A percentile compares a stretch with the other conserved stretches of the same genome.
These are phyloP conservation scores for Avena insularis DNA, from an alignment of 176 grass and related monocot species.

Conservation along the genomic window DNA sequence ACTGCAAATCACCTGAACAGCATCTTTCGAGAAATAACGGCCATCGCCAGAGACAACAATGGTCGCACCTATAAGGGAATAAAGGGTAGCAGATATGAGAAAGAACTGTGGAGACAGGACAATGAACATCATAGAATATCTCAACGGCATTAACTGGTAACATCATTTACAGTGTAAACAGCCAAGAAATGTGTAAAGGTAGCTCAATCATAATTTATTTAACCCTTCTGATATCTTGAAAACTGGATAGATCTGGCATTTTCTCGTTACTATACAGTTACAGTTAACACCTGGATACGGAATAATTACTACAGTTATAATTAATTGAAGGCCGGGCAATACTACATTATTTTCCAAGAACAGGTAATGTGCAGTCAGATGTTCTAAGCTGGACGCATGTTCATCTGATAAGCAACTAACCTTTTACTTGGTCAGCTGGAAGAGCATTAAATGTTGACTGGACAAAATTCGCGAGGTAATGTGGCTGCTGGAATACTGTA, in stretches of 20 bases:
- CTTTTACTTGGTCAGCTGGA: conserved; percentile 83
- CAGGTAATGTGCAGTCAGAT: neutral
- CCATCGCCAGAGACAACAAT: conserved; percentile 99
- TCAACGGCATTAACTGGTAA: conserved; percentile 10
- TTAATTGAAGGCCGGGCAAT: neutral
- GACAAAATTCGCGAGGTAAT: conserved; percentile 98
- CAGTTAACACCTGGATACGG: neutral
- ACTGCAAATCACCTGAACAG: conserved; percentile 77
- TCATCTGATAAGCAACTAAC: conserved; percentile 54
- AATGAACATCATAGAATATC: neutral
- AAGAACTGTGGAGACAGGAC: conserved; percentile 2
- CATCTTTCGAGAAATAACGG: conserved; percentile 97
- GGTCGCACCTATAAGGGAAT: conserved; percentile 70
- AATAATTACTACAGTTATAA: neutral
- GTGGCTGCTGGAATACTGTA: conserved; percentile 86
- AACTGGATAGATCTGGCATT: neutral
- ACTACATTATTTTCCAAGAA: conserved; percentile 13
- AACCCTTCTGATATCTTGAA: neutral
- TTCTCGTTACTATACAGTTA: neutral
- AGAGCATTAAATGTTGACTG: conserved; percentile 96
- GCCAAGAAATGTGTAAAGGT: neutral
- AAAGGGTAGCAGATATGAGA: neutral
- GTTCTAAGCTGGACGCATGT: neutral
- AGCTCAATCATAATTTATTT: conserved; percentile 3
- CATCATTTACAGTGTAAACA: conserved; percentile 13